Evolutionary conservation across 768 basidiomycete genomes (phyloP).

Genomic region (Tricholoma hemisulphureum): DNA sequence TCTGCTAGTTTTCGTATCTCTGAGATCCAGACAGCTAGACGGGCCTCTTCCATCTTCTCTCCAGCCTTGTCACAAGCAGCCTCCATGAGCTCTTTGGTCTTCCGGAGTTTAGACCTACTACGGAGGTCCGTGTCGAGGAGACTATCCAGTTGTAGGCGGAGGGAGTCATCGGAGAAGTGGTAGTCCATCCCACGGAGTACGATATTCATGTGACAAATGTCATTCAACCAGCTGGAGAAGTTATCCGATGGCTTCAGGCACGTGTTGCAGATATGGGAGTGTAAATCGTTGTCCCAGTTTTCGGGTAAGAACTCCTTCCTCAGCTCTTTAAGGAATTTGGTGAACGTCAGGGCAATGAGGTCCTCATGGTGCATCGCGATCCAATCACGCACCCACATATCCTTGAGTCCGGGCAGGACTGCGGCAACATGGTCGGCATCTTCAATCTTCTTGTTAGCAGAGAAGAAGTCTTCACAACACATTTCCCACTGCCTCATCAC

Average conservation of each 20-base stretch:
- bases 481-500: not conserved
- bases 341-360: not conserved
- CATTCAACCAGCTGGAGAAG: not conserved
- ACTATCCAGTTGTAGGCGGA: no score
- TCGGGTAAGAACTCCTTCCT: not conserved
- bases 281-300: not conserved
- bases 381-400: not conserved
- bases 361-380: not conserved
- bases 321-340: not conserved
- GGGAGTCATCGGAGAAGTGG: not conserved
- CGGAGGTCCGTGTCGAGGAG: not conserved
- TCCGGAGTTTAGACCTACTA: not conserved
- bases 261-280: not conserved
- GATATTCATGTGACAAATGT: not conserved
- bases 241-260: not conserved
- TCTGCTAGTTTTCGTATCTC: not conserved
- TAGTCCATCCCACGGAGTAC: not conserved
- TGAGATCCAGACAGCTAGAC: not conserved
- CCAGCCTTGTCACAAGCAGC: no score
- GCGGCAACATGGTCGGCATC: not conserved
- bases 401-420: no score
- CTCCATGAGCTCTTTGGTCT: no score
- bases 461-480: not conserved
- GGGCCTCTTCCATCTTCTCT: no score
- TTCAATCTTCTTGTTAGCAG: not conserved